Base-by-base conservation (phyloP, 345 rosid genomes). In the Isatis tinctoria region DNA sequence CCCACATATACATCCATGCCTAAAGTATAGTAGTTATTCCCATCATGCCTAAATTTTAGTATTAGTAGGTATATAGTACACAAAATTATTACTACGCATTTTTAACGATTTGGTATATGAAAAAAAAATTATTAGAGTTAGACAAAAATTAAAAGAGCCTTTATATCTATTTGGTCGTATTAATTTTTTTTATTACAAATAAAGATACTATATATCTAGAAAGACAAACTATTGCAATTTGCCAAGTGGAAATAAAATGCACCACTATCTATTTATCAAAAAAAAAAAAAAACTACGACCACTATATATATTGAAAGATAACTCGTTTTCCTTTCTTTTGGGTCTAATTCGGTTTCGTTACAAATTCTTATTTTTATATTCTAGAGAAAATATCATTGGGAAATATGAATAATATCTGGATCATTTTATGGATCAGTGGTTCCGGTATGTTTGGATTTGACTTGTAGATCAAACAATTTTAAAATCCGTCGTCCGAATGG, bases 361-460 rank as follows among this genome's bases (percentile, higher is more conserved):
- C 47, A 32, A 18, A 18, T 41, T 52, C 0, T 48, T 22, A 22
- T 22, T 22, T 6, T 40, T 61, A 28, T 22, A 30, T 5, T 9
- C 7, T 22, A 17, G 6, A 65, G 16, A 43, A 63, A 64, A 63
- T 0, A 14, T 2, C 44, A 44, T 16, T 26, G 18, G 12, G 44
- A 33, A 3, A 11, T 20, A 44, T 33, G 57, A 73, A 73, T 43
- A 56, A 33, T 56, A 44, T 45, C 14, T 56, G 22, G 48, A 18
- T 43, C 47, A 43, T 3, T 49, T 16, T 24, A 24, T 48, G 39
- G 40, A 17, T 17, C 11, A 40, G 33, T 62, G 54, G 76, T 65
- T 73, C 77, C 30, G 10, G 1, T 43, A 16, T 33, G 45, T 64
- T 64, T 73, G 71, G 57, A 43, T 54, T 22, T 33, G 65, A 64